Conservation (phyloP, 108 stramenopile species). For the Tribonema minus region DNA sequence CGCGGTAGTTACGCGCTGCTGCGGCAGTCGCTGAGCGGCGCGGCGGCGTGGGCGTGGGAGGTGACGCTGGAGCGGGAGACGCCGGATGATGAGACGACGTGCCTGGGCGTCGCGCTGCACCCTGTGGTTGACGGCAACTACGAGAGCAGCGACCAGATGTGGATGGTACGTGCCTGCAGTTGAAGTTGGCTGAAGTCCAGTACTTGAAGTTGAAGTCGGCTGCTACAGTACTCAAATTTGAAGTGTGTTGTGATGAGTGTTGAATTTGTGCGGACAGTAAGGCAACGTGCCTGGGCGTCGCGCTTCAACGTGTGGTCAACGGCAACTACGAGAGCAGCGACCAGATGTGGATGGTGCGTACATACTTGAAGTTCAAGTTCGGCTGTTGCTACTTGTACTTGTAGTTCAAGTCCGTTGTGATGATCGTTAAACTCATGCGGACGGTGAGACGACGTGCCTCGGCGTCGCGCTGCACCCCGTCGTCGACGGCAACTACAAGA, state of each 20-base stretch:
- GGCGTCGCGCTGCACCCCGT: constrained; percentile 42
- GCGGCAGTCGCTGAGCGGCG: constrained; percentile 11
- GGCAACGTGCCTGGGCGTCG: too few relatives aligned
- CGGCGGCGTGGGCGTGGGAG: constrained; percentile 29
- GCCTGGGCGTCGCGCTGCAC: constrained; percentile 38
- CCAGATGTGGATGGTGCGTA: not conserved
- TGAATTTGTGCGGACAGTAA: too few relatives aligned
- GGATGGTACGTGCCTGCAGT: not conserved
- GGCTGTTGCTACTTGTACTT: too few relatives aligned
- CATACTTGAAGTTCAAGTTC: too few relatives aligned
- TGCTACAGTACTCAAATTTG: too few relatives aligned
- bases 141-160: constrained; percentile 18
- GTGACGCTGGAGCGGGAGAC: constrained; percentile 30
- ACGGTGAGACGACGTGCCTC: too few relatives aligned
- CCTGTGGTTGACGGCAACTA: constrained; percentile 32
- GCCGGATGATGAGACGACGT: constrained; percentile 25
- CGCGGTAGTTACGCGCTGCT: constrained; percentile 12
- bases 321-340: constrained; percentile 29
- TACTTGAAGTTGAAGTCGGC: too few relatives aligned
- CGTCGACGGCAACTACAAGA: constrained; percentile 22
- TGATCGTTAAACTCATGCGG: too few relatives aligned
- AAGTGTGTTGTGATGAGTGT: too few relatives aligned
- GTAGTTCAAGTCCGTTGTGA: too few relatives aligned
- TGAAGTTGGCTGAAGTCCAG: too few relatives aligned
- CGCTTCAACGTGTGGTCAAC: constrained; percentile 23